Evolutionary conservation across 345 rosid species (phyloP).

Genomic region (Turnera subulata): DNA sequence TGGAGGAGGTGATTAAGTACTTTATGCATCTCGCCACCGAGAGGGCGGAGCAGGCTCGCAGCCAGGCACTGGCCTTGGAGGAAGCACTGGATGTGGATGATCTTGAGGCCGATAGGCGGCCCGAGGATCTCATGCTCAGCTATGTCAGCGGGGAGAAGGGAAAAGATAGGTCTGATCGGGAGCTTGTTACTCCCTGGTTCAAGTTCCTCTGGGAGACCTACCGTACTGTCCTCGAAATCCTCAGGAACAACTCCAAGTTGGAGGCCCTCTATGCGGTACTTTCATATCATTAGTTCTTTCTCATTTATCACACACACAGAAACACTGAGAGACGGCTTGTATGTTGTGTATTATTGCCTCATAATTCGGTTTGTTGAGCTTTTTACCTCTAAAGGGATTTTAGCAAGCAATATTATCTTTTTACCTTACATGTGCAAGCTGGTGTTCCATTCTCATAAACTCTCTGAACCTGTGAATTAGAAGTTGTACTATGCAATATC

Average conservation of each 20-base stretch:
- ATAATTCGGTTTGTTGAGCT: no score
- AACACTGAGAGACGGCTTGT: no score
- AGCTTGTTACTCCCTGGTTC: slow-evolving; percentile 98
- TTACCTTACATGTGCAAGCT: no score
- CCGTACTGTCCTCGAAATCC: slow-evolving; percentile 93
- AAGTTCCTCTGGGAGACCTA: slow-evolving; percentile 99
- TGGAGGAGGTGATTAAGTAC: slow-evolving; percentile 99
- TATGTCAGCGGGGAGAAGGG: slow-evolving; percentile 99
- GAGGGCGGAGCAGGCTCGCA: slow-evolving; percentile 96
- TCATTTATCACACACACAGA: no score
- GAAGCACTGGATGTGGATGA: slow-evolving; percentile 99
- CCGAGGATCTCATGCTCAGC: slow-evolving; percentile 96
- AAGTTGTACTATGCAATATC: neutral
- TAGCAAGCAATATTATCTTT: no score
- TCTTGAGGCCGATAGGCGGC: slow-evolving; percentile 95
- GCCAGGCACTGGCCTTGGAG: slow-evolving; percentile 85
- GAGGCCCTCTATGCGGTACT: slow-evolving; percentile 97
- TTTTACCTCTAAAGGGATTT: no score
- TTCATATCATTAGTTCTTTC: neutral
- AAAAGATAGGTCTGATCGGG: slow-evolving; percentile 96
- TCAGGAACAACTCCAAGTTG: slow-evolving; percentile 93
- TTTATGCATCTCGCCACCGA: slow-evolving; percentile 93
- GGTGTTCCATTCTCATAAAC: no score
- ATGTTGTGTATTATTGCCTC: no score
- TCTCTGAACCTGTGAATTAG: no score